Evolutionary conservation across 306 rosid genomes (phyloP).

Genomic region (Hylodesmum podocarpum): DNA sequence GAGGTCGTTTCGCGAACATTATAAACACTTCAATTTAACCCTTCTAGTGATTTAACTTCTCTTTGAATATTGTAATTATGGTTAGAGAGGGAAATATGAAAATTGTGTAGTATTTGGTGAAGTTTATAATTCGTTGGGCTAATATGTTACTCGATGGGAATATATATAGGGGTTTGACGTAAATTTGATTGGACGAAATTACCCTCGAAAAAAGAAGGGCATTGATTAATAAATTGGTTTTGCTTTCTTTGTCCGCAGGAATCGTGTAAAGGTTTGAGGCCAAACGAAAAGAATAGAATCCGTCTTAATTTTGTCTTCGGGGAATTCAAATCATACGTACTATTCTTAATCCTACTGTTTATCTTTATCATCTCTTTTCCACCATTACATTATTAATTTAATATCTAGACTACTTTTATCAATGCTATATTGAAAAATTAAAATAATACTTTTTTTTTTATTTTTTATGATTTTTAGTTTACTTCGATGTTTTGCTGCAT

Average conservation of each 20-base stretch:
- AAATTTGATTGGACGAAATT: constrained; percentile 2
- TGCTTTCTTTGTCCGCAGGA: constrained; percentile 39
- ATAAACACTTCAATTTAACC: neutral
- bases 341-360: neutral
- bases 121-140: neutral
- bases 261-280: constrained; percentile 24
- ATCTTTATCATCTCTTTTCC: neutral
- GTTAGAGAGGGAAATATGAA: neutral
- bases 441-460: no score
- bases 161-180: neutral
- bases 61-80: neutral
- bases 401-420: no score
- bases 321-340: neutral
- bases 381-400: no score
- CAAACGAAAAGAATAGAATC: constrained; percentile 36
- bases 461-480: no score
- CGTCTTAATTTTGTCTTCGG: neutral
- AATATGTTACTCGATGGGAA: neutral
- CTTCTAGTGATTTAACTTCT: no score
- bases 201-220: constrained; percentile 20
- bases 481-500: no score
- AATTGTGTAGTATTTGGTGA: neutral
- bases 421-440: no score
- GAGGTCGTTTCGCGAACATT: constrained; percentile 38
- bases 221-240: constrained; percentile 16